phyloP scores from a whole-genome alignment of 257 asterid genomes.

The Linderniella brevidens region DNA sequence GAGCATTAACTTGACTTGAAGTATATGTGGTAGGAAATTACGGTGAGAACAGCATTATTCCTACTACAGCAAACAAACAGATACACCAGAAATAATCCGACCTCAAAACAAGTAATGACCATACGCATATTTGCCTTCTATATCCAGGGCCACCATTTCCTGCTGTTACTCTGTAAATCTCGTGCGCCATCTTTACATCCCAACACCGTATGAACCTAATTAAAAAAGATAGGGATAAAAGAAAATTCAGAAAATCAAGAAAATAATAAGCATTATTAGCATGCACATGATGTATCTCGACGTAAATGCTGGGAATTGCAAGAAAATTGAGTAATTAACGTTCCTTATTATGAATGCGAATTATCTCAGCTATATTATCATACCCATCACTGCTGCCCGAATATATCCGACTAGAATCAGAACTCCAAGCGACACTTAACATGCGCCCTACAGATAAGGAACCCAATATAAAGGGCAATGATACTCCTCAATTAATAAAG shows the following conservation, averaged over 20 bases:
- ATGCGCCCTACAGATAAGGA: slow-evolving; percentile 28
- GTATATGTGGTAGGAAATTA: not conserved
- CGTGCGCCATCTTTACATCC: slow-evolving; percentile 37
- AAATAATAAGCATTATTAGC: too few relatives aligned
- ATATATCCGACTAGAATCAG: slow-evolving; percentile 35
- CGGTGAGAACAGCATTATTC: not conserved
- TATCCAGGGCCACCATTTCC: slow-evolving; percentile 50
- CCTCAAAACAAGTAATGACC: slow-evolving; percentile 64
- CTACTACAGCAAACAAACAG: not conserved
- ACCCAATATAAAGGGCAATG: slow-evolving; percentile 1
- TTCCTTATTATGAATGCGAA: not conserved
- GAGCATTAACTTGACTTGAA: not conserved
- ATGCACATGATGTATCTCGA: too few relatives aligned
- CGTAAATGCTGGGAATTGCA: too few relatives aligned
- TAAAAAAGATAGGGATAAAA: not conserved
- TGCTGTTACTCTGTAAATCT: slow-evolving; percentile 55
- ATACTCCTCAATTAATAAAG: not conserved
- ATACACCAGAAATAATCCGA: slow-evolving; percentile 4
- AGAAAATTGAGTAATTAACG: too few relatives aligned
- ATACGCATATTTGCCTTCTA: slow-evolving; percentile 50
- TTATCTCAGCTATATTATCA: slow-evolving; percentile 9
- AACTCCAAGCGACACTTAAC: slow-evolving; percentile 60
- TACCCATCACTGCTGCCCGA: slow-evolving; percentile 83
- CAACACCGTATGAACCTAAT: slow-evolving; percentile 57
- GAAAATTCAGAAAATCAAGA: too few relatives aligned